Base-by-base conservation (phyloP, 129 eudicot species). In the Deinandra increscens region DNA sequence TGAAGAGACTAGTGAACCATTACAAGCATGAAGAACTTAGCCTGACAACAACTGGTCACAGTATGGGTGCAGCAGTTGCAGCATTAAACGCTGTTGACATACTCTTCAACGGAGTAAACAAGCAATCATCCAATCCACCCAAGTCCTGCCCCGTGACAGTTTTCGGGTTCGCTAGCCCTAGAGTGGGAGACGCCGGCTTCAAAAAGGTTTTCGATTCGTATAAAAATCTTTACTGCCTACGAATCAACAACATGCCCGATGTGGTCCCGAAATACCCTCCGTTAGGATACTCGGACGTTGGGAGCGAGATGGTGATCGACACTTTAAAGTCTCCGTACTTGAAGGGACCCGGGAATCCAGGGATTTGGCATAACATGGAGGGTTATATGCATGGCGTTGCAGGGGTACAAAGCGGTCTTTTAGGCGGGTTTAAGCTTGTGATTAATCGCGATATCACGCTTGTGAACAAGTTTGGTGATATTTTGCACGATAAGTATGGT, bases 321-420 rank as follows among this genome's bases (percentile, higher is more conserved):
- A 85, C 86, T 0, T 43, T 69, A 0, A 77, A 85, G 64, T 90
- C 97, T 5, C 23, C 60, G 1, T 87, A 85, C 58, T 66, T 90
- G 72, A 87, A 85, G 76, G 38, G 77, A 15, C 89, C 87, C 0
- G 92, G 90, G 55, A 63, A 70, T 70, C 60, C 80, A 5, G 34
- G n/a, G 1, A 72, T 12, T 51, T 87, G 84, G 88, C 97, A 91
- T 69, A 83, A 63, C 66, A 69, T 85, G 86, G 97, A 87, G 79
- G 76, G 45, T 34, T 82, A 91, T 67, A 11, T 91, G 77, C 97
- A 91, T 63, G 97, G 90, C 13, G 84, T 91, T 71, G 97, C 96
- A 0, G 96, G 97, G 3, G 66, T 78, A 3, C 89, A 87, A 66
- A 58, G 4, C 18, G 90, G 88, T 42, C 1, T 26, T 0, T 60